Percentiles rank a stretch among this genome's conserved stretches.
Conservation (phyloP, 371 early-diverging fungal species). For the Lichtheimia hyalospora region DNA sequence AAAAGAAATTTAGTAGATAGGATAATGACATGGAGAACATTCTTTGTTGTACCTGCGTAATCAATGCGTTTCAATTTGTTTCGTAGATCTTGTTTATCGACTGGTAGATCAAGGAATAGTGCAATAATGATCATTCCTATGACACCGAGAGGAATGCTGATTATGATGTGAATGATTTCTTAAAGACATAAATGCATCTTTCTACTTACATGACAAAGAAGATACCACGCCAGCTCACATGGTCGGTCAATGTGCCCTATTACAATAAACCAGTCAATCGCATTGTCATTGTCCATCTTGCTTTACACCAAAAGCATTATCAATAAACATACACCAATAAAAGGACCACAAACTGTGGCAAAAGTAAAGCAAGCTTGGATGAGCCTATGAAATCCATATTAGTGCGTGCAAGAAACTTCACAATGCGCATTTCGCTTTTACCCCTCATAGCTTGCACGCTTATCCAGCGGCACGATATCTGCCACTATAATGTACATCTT, state of each 20-base stretch:
- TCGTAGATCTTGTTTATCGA: not conserved
- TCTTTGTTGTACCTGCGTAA: not conserved
- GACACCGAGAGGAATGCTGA: not conserved
- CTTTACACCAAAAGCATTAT: not conserved
- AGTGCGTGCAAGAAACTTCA: too few species aligned
- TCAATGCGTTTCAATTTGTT: not conserved
- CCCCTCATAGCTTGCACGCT: conserved; percentile 62
- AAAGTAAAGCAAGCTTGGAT: conserved; percentile 42
- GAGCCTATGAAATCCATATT: not conserved
- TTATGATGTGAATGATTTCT: too few species aligned
- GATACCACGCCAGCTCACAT: not conserved
- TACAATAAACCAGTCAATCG: not conserved
- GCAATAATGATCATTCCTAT: not conserved
- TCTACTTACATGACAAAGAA: not conserved
- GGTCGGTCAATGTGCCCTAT: not conserved
- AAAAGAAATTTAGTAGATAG: not conserved
- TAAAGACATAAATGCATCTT: too few species aligned
- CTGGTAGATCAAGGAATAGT: not conserved
- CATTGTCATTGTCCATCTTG: not conserved
- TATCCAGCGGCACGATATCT: conserved; percentile 55
- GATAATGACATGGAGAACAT: not conserved
- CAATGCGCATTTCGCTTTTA: not conserved
- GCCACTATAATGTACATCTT: conserved; percentile 61
- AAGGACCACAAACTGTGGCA: conserved; percentile 41
- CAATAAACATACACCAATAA: conserved; percentile 34